phyloP scores from a whole-genome alignment of 2,329 filamentous ascomycete genomes.

The Hypoxylon sp. region DNA sequence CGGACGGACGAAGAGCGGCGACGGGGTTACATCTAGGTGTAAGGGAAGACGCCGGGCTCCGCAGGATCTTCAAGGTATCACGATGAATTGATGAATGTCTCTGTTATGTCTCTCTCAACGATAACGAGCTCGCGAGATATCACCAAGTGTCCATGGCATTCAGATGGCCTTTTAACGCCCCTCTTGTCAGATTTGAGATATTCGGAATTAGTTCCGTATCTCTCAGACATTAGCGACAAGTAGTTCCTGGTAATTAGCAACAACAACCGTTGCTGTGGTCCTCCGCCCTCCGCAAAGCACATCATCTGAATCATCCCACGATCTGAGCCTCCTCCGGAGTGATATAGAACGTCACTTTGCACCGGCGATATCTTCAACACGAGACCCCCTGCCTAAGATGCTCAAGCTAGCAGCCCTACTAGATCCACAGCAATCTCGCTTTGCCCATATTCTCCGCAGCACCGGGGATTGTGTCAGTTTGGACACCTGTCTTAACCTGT shows the following conservation, averaged over 20 bases:
- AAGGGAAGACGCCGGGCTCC: slow-evolving; percentile 14
- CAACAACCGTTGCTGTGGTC: slow-evolving; percentile 14
- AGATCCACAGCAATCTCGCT: slow-evolving; percentile 41
- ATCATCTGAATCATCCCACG: slow-evolving; percentile 13
- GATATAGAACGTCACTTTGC: slow-evolving; percentile 14
- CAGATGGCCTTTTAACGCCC: slow-evolving; percentile 7
- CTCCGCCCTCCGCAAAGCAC: slow-evolving; percentile 7
- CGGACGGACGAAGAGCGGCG: slow-evolving; percentile 26
- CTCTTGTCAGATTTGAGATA: background rate
- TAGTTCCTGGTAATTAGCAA: slow-evolving; percentile 2
- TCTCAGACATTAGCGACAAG: slow-evolving; percentile 23
- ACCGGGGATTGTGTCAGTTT: slow-evolving; percentile 23
- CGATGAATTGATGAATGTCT: slow-evolving; percentile 21
- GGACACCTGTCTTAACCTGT: slow-evolving; percentile 2
- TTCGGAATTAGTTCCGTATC: slow-evolving; percentile 4
- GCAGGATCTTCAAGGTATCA: slow-evolving; percentile 25
- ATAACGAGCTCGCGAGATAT: slow-evolving; percentile 12
- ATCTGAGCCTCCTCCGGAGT: slow-evolving; percentile 24
- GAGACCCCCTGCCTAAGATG: slow-evolving; percentile 17
- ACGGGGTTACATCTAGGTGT: slow-evolving; percentile 9
- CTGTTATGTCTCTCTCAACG: slow-evolving; percentile 14
- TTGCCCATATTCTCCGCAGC: slow-evolving; percentile 32
- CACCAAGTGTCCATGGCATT: slow-evolving; percentile 7
- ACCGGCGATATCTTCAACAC: slow-evolving; percentile 24
- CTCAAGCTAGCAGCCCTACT: slow-evolving; percentile 30